These are phyloP conservation scores for Exophiala mesophila DNA, from an alignment of 2,329 filamentous ascomycete species.

Conservation along the genomic window DNA sequence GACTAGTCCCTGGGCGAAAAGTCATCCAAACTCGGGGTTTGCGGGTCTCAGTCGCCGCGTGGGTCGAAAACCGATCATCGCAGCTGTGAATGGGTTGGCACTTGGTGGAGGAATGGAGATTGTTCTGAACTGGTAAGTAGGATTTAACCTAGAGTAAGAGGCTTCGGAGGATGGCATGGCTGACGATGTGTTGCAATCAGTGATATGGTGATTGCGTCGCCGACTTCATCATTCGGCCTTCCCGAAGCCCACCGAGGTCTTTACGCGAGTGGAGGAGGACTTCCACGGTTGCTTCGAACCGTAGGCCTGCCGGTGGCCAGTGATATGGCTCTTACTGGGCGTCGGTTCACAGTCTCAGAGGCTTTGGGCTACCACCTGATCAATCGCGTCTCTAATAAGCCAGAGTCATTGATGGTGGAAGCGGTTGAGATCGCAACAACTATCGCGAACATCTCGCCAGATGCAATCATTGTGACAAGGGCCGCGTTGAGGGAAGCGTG, in stretches of 20 bases:
- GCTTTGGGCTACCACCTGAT: constrained; percentile 64
- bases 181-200: constrained; percentile 6
- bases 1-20: constrained; percentile 14
- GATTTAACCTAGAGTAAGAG: no score
- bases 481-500: constrained; percentile 68
- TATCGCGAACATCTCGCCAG: constrained; percentile 65
- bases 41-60: constrained; percentile 49
- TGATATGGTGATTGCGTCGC: constrained; percentile 62
- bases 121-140: constrained; percentile 27
- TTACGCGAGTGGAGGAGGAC: constrained; percentile 64
- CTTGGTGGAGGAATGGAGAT: constrained; percentile 76
- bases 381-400: constrained; percentile 33
- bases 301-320: constrained; percentile 65
- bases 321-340: constrained; percentile 65
- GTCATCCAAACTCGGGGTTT: constrained; percentile 34
- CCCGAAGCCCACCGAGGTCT: constrained; percentile 70
- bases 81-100: constrained; percentile 71
- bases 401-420: constrained; percentile 27
- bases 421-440: constrained; percentile 48
- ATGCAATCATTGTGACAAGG: constrained; percentile 67
- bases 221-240: constrained; percentile 58
- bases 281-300: constrained; percentile 61
- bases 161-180: not conserved
- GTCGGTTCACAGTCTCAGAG: constrained; percentile 55
- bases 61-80: constrained; percentile 70